Conservation (phyloP, 2,329 filamentous ascomycete species). For the Penicillium brevicompactum region DNA sequence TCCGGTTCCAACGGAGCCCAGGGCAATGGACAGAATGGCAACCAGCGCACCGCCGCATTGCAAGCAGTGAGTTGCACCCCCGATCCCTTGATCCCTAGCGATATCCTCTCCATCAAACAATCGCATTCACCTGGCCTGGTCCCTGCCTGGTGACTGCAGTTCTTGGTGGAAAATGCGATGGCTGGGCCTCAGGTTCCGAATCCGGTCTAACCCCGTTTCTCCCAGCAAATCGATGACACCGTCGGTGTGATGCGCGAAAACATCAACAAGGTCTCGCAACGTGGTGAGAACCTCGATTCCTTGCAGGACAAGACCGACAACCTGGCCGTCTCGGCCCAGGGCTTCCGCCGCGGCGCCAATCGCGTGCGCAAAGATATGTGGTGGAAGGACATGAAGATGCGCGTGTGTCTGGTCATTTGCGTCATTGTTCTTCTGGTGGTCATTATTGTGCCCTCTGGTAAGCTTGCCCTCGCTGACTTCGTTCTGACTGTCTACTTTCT, state of each 20-base stretch:
- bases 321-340: slow-evolving; percentile 87
- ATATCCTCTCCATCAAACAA: not conserved
- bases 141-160: not conserved
- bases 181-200: slow-evolving; percentile 1
- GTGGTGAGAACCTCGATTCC: slow-evolving; percentile 83
- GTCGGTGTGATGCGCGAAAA: slow-evolving; percentile 96
- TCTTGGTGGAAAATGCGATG: not conserved
- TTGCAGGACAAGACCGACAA: slow-evolving; percentile 94
- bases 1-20: slow-evolving; percentile 59
- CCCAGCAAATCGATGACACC: slow-evolving; percentile 94
- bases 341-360: slow-evolving; percentile 95
- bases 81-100: slow-evolving; percentile 4
- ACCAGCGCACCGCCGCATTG: slow-evolving; percentile 70
- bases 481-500: not conserved
- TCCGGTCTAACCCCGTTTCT: slow-evolving; percentile 22
- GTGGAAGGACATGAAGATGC: slow-evolving; percentile 99
- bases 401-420: slow-evolving; percentile 89
- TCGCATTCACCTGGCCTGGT: not conserved
- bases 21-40: slow-evolving; percentile 56
- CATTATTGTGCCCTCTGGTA: slow-evolving; percentile 89
- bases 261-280: slow-evolving; percentile 93
- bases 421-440: slow-evolving; percentile 89
- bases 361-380: slow-evolving; percentile 97
- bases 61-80: slow-evolving; percentile 72
- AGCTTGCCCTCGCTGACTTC: slow-evolving; percentile 33